Conservation (phyloP, 2,329 filamentous ascomycete genomes). For the Ceratocystis papillata region DNA sequence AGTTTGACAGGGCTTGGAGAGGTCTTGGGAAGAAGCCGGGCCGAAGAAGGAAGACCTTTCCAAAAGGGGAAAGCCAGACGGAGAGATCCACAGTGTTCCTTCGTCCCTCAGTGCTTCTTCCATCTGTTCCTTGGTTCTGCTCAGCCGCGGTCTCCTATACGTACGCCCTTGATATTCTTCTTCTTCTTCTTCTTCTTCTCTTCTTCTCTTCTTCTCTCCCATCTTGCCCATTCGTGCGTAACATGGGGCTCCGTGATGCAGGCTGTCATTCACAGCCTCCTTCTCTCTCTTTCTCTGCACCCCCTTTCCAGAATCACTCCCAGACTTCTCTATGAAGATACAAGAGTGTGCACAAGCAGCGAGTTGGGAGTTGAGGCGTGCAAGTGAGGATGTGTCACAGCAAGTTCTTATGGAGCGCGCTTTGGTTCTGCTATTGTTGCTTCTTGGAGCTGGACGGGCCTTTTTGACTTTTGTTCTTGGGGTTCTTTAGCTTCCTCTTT, state of each 20-base stretch:
- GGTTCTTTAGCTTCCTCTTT: not conserved
- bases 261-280: not conserved
- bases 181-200: not conserved
- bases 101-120: not conserved
- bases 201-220: not conserved
- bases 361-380: not conserved
- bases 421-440: not conserved
- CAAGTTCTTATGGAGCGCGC: not conserved
- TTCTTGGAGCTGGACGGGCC: not conserved
- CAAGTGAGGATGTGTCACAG: not conserved
- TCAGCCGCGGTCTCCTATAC: conserved; percentile 5
- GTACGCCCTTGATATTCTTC: not conserved
- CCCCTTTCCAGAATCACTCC: not conserved
- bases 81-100: not conserved
- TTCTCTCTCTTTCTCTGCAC: not conserved
- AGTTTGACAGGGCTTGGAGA: not conserved
- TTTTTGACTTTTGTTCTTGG: conserved; percentile 1
- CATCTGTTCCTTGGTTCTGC: not conserved
- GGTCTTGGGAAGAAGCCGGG: conserved; percentile 1
- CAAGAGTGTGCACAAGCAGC: not conserved
- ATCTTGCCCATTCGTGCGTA: not conserved
- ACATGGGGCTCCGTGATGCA: not conserved
- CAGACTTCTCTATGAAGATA: not conserved
- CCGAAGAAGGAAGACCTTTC: conserved; percentile 8
- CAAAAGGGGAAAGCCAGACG: conserved; percentile 6